phyloP scores from a whole-genome alignment of 345 rosid genomes.

The Arabidopsis arenosa region DNA sequence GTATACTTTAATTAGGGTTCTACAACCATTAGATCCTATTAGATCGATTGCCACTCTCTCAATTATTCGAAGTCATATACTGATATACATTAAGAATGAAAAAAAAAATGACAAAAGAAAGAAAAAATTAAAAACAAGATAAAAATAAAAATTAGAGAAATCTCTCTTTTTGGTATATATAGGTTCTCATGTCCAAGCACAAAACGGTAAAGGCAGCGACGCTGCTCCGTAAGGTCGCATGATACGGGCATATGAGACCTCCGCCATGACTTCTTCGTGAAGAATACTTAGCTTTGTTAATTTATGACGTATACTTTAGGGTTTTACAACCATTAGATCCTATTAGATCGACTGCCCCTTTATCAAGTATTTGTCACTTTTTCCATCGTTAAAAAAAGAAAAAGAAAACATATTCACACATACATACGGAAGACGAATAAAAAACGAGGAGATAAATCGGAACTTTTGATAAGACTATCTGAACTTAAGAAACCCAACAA shows the following conservation, averaged over 20 bases:
- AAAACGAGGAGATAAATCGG: too few species aligned
- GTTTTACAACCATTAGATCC: not conserved
- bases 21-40: not conserved
- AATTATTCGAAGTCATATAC: too few species aligned
- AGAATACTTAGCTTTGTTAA: not conserved
- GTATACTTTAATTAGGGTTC: too few species aligned
- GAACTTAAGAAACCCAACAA: too few species aligned
- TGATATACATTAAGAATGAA: too few species aligned
- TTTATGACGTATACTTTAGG: not conserved
- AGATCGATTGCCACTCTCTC: not conserved
- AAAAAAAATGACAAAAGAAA: too few species aligned
- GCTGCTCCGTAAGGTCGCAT: not conserved
- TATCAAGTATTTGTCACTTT: conserved; percentile 9
- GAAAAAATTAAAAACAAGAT: too few species aligned
- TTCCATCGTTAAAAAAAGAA: not conserved
- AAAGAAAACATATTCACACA: not conserved
- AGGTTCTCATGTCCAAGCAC: not conserved
- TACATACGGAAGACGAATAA: not conserved
- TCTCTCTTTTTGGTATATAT: not conserved
- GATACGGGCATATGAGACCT: not conserved
- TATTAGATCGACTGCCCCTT: not conserved
- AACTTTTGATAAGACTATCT: too few species aligned
- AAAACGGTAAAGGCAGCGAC: not conserved
- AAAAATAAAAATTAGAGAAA: too few species aligned
- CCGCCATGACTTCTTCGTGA: not conserved